Base-by-base conservation (phyloP, 2,329 filamentous ascomycete species). In the Colletotrichum incanum region DNA sequence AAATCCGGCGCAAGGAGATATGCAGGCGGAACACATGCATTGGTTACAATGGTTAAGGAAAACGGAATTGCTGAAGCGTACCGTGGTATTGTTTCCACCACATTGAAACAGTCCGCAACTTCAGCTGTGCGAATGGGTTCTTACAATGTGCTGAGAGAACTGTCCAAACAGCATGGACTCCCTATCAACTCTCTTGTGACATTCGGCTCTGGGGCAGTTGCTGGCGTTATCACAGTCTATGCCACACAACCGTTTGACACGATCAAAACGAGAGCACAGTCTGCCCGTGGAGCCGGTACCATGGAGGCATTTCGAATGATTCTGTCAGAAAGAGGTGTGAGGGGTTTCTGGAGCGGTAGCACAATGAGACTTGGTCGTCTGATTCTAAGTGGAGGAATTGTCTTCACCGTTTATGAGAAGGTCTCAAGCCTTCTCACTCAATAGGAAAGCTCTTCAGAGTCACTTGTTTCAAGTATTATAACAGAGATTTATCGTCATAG, bases 341-440 rank as follows among this genome's bases (percentile, higher is more conserved):
- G 82, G 49, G 91, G 88, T 0, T 90, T 93, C 73, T 93, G 91
- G 91, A 89, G 87, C 71, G 91, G 91, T 0, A 93, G 90, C 43
- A 89, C 89, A 0, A 93, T 93, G 91, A 84, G 92, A 67, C 77
- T 93, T 31, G 90, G 91, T 0, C 80, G 91, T 73, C 86, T 91
- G 4, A 85, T 93, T 0, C 85, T 93, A 55, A 90, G 89, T 74
- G 91, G 91, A n/a, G 91, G 91, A 0, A 92, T 92, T 71, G 79
- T 92, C 1, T 92, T 92, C 74, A 90, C 89, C 2, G 86, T 88
- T 2, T 91, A 91, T 76, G 90, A 92, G 77, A 86, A 88, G 71
- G 85, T 88, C 18, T 85, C 86, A 0, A 82, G 84, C 34, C 69
- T 90, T 23, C 80, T 89, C 5, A 5, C 26, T 37, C 54, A 4